Percentiles rank a stretch among this genome's conserved stretches.
These are phyloP conservation scores for Nevesoporus exiguus DNA, from an alignment of 768 basidiomycete genomes.

Conservation along the genomic window DNA sequence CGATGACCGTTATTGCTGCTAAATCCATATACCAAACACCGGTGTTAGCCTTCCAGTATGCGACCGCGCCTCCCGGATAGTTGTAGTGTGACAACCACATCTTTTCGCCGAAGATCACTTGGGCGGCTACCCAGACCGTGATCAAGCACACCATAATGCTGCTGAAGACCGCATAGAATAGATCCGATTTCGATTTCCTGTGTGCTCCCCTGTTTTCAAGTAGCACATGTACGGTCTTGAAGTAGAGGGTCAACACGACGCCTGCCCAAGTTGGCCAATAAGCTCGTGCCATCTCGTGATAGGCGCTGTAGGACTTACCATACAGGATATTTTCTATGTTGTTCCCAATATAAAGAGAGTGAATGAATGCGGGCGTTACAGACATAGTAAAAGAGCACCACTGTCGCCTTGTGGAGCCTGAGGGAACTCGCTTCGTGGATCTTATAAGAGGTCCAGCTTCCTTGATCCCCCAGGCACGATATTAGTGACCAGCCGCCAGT, in stretches of 20 bases:
- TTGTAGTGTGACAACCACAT: conserved; percentile 34
- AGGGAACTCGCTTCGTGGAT: too few species aligned
- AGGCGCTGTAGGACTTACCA: conserved; percentile 10
- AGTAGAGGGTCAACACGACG: conserved; percentile 21
- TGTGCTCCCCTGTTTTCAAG: conserved; percentile 2
- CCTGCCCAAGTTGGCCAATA: conserved; percentile 11
- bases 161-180: too few species aligned
- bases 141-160: too few species aligned
- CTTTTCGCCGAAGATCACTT: conserved; percentile 24
- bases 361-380: neutral
- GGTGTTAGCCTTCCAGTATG: conserved; percentile 28
- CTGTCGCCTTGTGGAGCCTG: neutral
- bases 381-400: neutral
- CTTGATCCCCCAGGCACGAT: too few species aligned
- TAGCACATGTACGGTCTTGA: conserved; percentile 19
- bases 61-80: conserved; percentile 34
- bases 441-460: too few species aligned
- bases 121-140: too few species aligned
- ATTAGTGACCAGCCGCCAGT: too few species aligned
- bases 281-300: neutral
- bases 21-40: conserved; percentile 28
- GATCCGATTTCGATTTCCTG: neutral
- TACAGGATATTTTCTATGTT: conserved; percentile 23
- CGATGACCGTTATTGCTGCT: neutral
- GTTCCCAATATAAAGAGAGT: conserved; percentile 15